phyloP scores from a whole-genome alignment of 148 eudicot genomes.

The Diospyros kaki region DNA sequence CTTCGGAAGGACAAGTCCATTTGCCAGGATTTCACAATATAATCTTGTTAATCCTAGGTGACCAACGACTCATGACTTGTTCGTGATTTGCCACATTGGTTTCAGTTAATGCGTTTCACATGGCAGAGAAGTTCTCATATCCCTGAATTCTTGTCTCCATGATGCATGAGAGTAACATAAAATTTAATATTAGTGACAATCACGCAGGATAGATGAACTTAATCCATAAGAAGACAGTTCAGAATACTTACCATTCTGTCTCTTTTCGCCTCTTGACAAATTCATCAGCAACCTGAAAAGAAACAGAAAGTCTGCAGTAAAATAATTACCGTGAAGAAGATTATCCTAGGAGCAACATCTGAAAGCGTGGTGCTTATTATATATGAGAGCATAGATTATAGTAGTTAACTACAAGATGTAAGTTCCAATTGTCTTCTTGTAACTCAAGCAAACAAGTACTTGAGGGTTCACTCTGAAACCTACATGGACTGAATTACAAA shows the following conservation, averaged over 20 bases:
- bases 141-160: background rate
- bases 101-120: background rate
- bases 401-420: background rate
- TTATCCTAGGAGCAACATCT: background rate
- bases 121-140: background rate
- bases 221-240: background rate
- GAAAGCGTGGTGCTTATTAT: background rate
- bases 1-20: background rate
- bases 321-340: background rate
- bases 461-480: background rate
- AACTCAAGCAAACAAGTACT: background rate
- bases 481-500: background rate
- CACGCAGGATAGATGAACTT: background rate
- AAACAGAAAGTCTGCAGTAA: background rate
- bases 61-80: background rate
- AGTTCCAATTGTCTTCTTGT: background rate
- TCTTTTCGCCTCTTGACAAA: conserved; percentile 81
- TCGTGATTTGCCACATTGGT: background rate
- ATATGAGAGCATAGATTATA: background rate
- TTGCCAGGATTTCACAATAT: background rate
- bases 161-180: background rate
- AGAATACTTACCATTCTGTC: conserved; percentile 79
- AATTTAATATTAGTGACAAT: background rate
- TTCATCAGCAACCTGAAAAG: conserved; percentile 81
- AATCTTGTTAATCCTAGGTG: background rate